phyloP scores from a whole-genome alignment of 1,284 basidiomycete species.

The Ganoderma lucidum region DNA sequence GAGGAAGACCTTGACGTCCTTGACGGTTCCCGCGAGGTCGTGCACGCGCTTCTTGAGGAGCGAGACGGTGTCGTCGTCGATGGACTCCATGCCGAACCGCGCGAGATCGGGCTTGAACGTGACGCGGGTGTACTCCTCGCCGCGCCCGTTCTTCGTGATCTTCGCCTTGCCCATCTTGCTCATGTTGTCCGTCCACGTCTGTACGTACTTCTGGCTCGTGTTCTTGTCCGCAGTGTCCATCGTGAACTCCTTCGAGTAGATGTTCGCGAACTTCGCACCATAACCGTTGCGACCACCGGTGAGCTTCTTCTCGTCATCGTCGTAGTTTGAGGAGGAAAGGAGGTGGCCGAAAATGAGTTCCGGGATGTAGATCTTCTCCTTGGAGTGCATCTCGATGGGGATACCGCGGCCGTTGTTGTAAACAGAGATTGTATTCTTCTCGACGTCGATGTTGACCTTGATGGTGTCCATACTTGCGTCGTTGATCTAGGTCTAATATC shows the following conservation, averaged over 20 bases:
- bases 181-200: constrained; percentile 97
- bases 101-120: constrained; percentile 94
- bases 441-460: constrained; percentile 88
- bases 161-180: constrained; percentile 86
- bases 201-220: constrained; percentile 91
- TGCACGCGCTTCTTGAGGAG: constrained; percentile 96
- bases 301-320: constrained; percentile 98
- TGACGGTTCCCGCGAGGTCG: constrained; percentile 96
- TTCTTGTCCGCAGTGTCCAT: constrained; percentile 96
- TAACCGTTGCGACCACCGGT: constrained; percentile 99
- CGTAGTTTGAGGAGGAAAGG: constrained; percentile 97
- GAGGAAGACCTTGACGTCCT: constrained; percentile 92
- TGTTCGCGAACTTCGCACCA: constrained; percentile 98
- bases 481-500: constrained; percentile 70
- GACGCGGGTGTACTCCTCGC: constrained; percentile 94
- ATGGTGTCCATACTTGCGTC: constrained; percentile 89
- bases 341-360: constrained; percentile 98
- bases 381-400: constrained; percentile 95
- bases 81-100: constrained; percentile 92
- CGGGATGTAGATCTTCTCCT: constrained; percentile 95
- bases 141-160: constrained; percentile 89
- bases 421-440: constrained; percentile 89
- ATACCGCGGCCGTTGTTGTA: constrained; percentile 98
- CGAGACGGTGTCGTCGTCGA: constrained; percentile 92
- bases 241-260: constrained; percentile 98